Percentiles rank a stretch among this genome's conserved stretches.
Conservation (phyloP, 2,329 filamentous ascomycete genomes). For the Fonsecaea pedrosoi region DNA sequence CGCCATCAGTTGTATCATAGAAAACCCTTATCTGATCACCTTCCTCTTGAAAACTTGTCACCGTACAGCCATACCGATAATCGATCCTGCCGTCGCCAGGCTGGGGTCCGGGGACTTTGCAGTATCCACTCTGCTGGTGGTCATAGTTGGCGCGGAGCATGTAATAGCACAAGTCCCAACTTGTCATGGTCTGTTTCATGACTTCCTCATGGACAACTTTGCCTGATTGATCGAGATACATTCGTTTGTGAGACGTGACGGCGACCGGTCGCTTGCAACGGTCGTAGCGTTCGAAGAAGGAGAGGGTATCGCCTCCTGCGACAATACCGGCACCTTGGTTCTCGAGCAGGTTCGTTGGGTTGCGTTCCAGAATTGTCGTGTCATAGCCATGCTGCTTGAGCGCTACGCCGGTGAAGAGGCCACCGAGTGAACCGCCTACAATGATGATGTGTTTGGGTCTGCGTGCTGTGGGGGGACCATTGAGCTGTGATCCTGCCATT, state of each 20-base stretch:
- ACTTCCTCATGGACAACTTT: conserved; percentile 30
- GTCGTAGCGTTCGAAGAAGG: conserved; percentile 37
- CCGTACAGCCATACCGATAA: conserved; percentile 34
- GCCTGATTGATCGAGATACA: conserved; percentile 32
- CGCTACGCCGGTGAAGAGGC: conserved; percentile 39
- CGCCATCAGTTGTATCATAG: conserved; percentile 29
- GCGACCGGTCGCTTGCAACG: conserved; percentile 35
- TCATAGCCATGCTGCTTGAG: conserved; percentile 38
- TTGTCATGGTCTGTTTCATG: conserved; percentile 38
- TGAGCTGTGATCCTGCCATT: conserved; percentile 7
- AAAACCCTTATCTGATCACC: conserved; percentile 32
- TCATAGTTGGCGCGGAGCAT: conserved; percentile 41
- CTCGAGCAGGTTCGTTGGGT: conserved; percentile 34
- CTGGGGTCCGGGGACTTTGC: conserved; percentile 26
- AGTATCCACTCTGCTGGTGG: conserved; percentile 32
- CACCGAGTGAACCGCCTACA: conserved; percentile 40
- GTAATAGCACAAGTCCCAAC: conserved; percentile 39
- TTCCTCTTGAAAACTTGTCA: conserved; percentile 32
- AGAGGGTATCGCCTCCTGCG: conserved; percentile 31
- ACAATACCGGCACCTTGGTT: conserved; percentile 39
- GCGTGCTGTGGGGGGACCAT: background rate
- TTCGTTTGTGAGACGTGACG: conserved; percentile 32
- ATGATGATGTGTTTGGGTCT: conserved; percentile 33
- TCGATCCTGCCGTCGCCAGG: conserved; percentile 32
- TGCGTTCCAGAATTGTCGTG: conserved; percentile 40